Evolutionary conservation across 805 yeast species (phyloP), one percentile per base, ranked within the genome.

Genomic region (Lachancea cidri): DNA sequence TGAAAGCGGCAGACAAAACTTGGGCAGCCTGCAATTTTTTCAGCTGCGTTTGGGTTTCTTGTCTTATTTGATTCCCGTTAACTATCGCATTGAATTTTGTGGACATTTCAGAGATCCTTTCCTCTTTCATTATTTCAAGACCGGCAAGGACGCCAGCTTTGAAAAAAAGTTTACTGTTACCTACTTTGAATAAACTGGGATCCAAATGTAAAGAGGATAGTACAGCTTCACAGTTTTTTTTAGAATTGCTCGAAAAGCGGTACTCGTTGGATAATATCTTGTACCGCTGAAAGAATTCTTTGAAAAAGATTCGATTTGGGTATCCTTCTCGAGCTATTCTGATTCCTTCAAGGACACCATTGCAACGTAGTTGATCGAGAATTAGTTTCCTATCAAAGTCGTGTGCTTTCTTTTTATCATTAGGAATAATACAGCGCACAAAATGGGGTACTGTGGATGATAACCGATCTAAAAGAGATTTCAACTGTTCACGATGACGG

Each of bases 301-400:
- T 76, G 62, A 89, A 91, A 20, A 81, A 77, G 57, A 91, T 78
- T 49, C 96, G 76, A 62, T 93, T 93, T 4, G 99, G 99, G 62
- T 83, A 93, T 2, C 99, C 99, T 6, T 96, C 87, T 49, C 99
- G 76, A 0, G 98, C 96, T 45, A 93, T 93, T 62, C 98, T 75
- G 22, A 93, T 93, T 46, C 99, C 99, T 70, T 93, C 99, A 38
- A 93, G 67, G 13, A 93, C 99, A 74, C 99, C 99, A 57, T 93
- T 93, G 57, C 98, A 93, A 48, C 96, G 73, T 47, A 93, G 70
- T 65, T 93, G 99, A 39, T 85, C 91, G 34, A 93, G 67, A 5
- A 93, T 95, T 17, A 93, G 66, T 22, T 65, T 66, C 51, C 83
- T 86, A 53, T 86, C 87, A 54, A 93, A 84, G 29, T 70, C 67